Evolutionary conservation across 305 asterid genomes (phyloP).

Genomic region (Fraxinus platypoda): DNA sequence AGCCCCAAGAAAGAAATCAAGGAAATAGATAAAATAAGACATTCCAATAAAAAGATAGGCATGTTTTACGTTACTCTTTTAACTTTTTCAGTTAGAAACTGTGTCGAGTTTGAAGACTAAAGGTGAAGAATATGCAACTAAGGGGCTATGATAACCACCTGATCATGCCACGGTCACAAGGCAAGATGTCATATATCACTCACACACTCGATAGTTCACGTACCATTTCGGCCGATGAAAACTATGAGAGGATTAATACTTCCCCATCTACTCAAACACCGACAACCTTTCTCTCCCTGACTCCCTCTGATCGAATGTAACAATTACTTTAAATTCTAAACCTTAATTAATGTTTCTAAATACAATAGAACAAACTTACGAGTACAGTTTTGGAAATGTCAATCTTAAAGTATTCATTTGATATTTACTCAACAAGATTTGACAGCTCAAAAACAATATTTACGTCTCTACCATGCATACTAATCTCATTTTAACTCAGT

Average conservation of each 20-base stretch:
- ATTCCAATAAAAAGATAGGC: background rate
- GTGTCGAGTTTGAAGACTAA: background rate
- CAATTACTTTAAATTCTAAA: background rate
- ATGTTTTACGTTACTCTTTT: background rate
- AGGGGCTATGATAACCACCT: background rate
- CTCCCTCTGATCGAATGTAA: background rate
- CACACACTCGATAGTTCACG: background rate
- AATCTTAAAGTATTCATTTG: background rate
- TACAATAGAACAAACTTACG: background rate
- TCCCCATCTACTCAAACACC: background rate
- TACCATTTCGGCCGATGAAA: background rate
- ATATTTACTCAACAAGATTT: background rate
- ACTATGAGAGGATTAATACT: background rate
- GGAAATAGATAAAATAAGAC: background rate
- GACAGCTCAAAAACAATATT: background rate
- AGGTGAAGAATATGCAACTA: background rate
- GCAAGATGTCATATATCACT: background rate
- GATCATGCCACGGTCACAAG: background rate
- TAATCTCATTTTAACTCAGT: background rate
- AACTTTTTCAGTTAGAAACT: background rate
- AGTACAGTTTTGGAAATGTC: background rate
- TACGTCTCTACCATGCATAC: background rate
- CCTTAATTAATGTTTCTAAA: background rate
- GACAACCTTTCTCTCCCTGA: background rate
- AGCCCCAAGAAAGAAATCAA: background rate